Base-by-base conservation (phyloP, 2,329 filamentous ascomycete genomes). In the Fusarium acutatum region DNA sequence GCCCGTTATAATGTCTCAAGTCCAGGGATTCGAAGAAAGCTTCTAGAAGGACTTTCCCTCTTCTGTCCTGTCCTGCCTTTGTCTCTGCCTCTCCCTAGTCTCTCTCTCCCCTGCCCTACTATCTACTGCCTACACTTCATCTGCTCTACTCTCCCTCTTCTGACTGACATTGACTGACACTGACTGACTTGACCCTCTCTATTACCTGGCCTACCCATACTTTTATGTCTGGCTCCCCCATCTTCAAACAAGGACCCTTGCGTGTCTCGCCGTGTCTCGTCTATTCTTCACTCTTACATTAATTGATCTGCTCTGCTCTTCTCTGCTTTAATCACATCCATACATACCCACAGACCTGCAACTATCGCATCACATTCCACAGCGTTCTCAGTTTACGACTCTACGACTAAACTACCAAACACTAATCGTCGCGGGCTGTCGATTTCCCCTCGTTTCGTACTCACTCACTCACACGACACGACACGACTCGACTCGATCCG, bases 1-100 rank as follows among this genome's bases (percentile, higher is more conserved):
- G 76, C 76, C 76, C 76, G 76, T 78, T 78, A 63, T 73, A 78
- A 78, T 78, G 76, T 78, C 75, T 78, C 71, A 54, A 64, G 63
- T 63, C 50, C 75, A 72, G 75, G 67, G 67, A 74, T 78, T 77
- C 74, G 64, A 75, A 47, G 73, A 80, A 77, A 72, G 72, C 79
- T 80, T 80, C 79, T 80, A 79, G 79, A 80, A 80, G 79, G 61
- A 58, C 46, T 59, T 67, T 57, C 43, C 60, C 34, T 40, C 34
- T 54, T 54, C 34, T 54, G 50, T 50, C 47, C 47, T 50, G 30
- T 34, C 30, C 47, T 50, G 30, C 18, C 47, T 47, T 30, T 50
- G 28, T 12, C 32, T 35, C 47, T 34, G 47, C 4, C 47, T 34
- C 30, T 43, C 37, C 22, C 41, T 44, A 20, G 24, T 46, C 43